Percentiles rank a stretch among this genome's conserved stretches.
These are phyloP conservation scores for Trichophyton simii DNA, from an alignment of 2,329 filamentous ascomycete species.

Conservation along the genomic window DNA sequence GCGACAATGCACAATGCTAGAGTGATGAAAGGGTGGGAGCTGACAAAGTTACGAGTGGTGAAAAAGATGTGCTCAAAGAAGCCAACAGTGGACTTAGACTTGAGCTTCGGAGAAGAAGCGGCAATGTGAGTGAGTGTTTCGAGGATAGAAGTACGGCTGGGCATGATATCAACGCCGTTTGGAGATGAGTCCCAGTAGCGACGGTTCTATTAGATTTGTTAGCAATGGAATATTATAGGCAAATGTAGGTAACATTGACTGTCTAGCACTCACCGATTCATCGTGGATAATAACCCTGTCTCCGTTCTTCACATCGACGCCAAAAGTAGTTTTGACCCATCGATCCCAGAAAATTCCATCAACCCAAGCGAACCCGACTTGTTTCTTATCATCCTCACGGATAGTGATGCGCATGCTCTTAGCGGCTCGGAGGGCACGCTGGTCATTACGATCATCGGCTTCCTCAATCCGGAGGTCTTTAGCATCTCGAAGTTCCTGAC, in stretches of 20 bases:
- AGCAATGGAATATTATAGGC: background rate
- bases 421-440: conserved; percentile 70
- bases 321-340: conserved; percentile 91
- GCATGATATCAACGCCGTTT: conserved; percentile 78
- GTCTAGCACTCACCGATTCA: conserved; percentile 60
- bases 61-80: conserved; percentile 37
- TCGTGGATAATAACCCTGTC: conserved; percentile 95
- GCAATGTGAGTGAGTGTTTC: conserved; percentile 55
- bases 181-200: conserved; percentile 90
- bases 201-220: conserved; percentile 50
- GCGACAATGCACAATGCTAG: conserved; percentile 28
- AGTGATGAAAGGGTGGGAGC: conserved; percentile 34
- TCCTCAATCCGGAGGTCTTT: conserved; percentile 95
- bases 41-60: conserved; percentile 31
- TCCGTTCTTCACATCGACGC: conserved; percentile 71
- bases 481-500: conserved; percentile 82
- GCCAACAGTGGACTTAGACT: conserved; percentile 38
- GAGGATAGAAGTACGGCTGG: conserved; percentile 78
- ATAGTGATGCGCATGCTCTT: conserved; percentile 89
- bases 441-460: conserved; percentile 82
- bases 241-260: background rate
- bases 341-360: conserved; percentile 95
- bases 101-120: conserved; percentile 36
- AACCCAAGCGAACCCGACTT: conserved; percentile 93
- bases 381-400: conserved; percentile 72